Conservation (phyloP, 2,329 filamentous ascomycete genomes). For the Fusarium vanettenii region DNA sequence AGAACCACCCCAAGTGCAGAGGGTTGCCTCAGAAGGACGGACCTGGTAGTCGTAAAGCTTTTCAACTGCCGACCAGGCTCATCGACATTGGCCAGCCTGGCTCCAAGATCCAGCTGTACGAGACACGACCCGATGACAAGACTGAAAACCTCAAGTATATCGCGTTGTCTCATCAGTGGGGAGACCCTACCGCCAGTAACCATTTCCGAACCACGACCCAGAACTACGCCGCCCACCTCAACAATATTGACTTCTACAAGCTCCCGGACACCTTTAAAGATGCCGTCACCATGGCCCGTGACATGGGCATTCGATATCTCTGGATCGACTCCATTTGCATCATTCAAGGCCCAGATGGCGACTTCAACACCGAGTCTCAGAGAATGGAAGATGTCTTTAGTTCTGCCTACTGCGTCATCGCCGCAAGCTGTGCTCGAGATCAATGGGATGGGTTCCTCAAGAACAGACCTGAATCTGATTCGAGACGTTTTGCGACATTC, state of each 20-base stretch:
- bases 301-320: conserved; percentile 15
- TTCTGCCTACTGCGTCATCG: conserved; percentile 33
- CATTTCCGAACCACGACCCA: background rate
- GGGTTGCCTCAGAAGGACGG: background rate
- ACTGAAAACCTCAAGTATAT: background rate
- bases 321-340: conserved; percentile 33
- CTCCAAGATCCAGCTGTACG: background rate
- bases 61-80: conserved; percentile 1
- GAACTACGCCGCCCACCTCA: background rate
- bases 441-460: conserved; percentile 2
- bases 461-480: background rate
- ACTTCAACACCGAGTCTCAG: conserved; percentile 15
- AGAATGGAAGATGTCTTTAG: conserved; percentile 22
- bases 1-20: background rate
- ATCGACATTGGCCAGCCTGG: background rate
- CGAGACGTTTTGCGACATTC: background rate
- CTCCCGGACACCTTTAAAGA: conserved; percentile 21
- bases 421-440: background rate
- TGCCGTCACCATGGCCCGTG: conserved; percentile 6
- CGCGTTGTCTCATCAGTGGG: conserved; percentile 9
- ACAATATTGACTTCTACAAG: background rate
- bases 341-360: conserved; percentile 13
- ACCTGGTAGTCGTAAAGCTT: background rate
- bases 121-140: background rate
- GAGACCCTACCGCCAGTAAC: background rate